Conservation (phyloP, 345 rosid genomes). For the Leavenworthia alabamica region DNA sequence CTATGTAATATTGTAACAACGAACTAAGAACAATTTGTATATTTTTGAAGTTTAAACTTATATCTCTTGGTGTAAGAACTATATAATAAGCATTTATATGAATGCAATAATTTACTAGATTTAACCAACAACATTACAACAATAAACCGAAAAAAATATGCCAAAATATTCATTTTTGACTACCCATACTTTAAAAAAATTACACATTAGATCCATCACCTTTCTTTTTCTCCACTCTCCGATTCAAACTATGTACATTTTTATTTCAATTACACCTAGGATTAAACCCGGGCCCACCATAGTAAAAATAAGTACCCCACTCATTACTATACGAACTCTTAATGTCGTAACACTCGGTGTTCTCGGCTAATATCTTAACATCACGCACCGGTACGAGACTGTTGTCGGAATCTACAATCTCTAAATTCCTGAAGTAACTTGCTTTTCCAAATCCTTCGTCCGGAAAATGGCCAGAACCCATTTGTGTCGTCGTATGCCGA, state of each 20-base stretch:
- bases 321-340: conserved; percentile 61
- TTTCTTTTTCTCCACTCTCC: not conserved
- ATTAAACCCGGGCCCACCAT: conserved; percentile 89
- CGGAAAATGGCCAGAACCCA: conserved; percentile 94
- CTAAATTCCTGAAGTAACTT: conserved; percentile 80
- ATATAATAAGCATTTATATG: not conserved
- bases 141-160: conserved; percentile 3
- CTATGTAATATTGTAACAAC: not conserved
- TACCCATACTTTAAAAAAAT: conserved; percentile 21
- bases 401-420: conserved; percentile 82
- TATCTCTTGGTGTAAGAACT: not conserved
- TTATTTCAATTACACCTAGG: conserved; percentile 53
- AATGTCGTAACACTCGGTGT: conserved; percentile 84
- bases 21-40: not conserved
- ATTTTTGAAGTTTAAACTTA: conserved; percentile 4
- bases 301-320: conserved; percentile 93
- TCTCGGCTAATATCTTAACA: conserved; percentile 73
- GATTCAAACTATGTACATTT: conserved; percentile 19
- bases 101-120: conserved; percentile 12
- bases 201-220: conserved; percentile 5
- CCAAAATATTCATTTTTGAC: conserved; percentile 12
- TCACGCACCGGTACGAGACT: conserved; percentile 58
- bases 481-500: conserved; percentile 78
- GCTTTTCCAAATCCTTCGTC: conserved; percentile 84
- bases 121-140: not conserved